Percentiles rank a stretch among this genome's conserved stretches.
Conservation (phyloP, 352 stramenopile species). For the Vaucheria bursata region DNA sequence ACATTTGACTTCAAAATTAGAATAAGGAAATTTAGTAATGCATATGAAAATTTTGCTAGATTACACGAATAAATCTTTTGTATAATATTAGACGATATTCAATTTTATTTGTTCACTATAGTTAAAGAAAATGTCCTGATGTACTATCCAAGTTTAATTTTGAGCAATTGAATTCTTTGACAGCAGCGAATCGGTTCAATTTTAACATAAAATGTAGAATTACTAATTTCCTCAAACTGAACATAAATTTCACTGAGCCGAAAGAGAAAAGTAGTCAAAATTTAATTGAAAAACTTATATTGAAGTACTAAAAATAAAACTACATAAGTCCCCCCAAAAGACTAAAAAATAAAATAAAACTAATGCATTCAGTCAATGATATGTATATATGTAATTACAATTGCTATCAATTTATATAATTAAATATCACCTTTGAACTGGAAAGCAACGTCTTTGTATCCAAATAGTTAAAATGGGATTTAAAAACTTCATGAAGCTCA, state of each 20-base stretch:
- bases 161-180: too few relatives aligned
- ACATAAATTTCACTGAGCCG: too few relatives aligned
- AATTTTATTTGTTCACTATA: too few relatives aligned
- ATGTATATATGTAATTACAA: not conserved
- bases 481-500: slow-evolving; percentile 14
- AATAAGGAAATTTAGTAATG: too few relatives aligned
- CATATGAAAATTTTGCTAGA: too few relatives aligned
- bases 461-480: slow-evolving; percentile 16
- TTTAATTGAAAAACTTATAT: not conserved
- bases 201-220: too few relatives aligned
- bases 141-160: too few relatives aligned
- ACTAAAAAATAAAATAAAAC: not conserved
- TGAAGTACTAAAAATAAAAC: not conserved
- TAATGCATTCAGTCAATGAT: not conserved
- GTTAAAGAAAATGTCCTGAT: too few relatives aligned
- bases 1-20: not conserved
- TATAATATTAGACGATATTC: too few relatives aligned
- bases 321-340: not conserved
- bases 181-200: too few relatives aligned
- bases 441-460: slow-evolving; percentile 10
- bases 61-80: too few relatives aligned
- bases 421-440: slow-evolving; percentile 1
- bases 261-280: not conserved
- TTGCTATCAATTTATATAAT: not conserved
- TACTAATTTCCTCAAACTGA: too few relatives aligned